Base-by-base conservation (phyloP, 116 monocot species). In the Posidonia oceanica region DNA sequence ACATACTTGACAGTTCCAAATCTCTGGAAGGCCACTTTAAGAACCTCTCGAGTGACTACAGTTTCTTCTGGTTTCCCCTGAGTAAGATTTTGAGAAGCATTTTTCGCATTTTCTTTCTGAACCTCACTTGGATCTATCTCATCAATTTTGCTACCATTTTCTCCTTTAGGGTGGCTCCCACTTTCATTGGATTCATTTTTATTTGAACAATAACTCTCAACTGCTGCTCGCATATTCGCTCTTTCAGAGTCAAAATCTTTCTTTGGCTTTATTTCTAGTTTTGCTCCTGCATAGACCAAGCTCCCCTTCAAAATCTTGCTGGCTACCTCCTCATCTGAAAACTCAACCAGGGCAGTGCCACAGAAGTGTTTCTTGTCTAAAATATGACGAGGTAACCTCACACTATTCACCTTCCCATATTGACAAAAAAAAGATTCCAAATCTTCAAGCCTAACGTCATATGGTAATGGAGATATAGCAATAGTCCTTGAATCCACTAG, bases 341-440 rank as follows among this genome's bases (percentile, higher is more conserved):
- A 95, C 70, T 95, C 91, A 76, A 95, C 72, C 73, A 95, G 65
- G 52, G 88, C 86, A 72, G 86, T 83, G 29, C 94, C 91, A 76
- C 84, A 86, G 21, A 95, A 95, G 42, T 67, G 75, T 58, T 72
- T 80, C 72, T 86, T 86, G 64, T 95, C 86, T 38, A 74, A 71
- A 69, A 87, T 63, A 83, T 88, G 86, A 2, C 84, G 78, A 22
- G 94, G 91, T 52, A 95, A 66, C 72, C 94, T 91, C 39, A 95
- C 91, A 81, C 94, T 90, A 55, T 90, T 94, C 53, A 94, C 84
- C 89, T 97, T 97, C 36, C 83, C 97, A 53, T 77, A 74, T 54
- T 87, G 74, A 67, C 71, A 58, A 75, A 97, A 97, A 74, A 92
- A 89, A 40, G 83, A 66, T 57, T 89, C 85, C 21, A 92, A 78